Base-by-base conservation (phyloP, 2,329 filamentous ascomycete genomes). In the Cladobotryum mycophilum region DNA sequence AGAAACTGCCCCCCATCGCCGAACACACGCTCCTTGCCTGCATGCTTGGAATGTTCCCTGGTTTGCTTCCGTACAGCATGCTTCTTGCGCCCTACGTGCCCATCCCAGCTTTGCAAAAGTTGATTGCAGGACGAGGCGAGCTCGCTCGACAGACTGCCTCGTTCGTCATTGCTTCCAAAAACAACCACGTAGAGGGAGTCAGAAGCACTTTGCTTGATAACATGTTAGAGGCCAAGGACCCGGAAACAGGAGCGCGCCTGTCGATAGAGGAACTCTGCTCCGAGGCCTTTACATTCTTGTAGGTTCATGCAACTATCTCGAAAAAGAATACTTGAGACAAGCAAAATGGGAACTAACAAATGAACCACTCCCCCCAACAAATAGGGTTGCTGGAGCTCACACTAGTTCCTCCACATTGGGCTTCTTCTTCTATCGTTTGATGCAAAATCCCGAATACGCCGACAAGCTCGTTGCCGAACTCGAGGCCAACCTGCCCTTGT, bases 281-380 rank as follows among this genome's bases (percentile, higher is more conserved):
- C 22, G 43, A 45, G 43, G 43, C 43, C 25, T 45, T 45, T 36
- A 35, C 25, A 13, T 45, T 45, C 30, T 20, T 45, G 43, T 45
- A 45, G 6, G 25, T 30, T 30, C 9, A 30, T 6, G 8, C 6
- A 7, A n/a, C n/a, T n/a, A n/a, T n/a, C n/a, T n/a, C n/a, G n/a
- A 30, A 8, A 8, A 30, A 7, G 9, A 30, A 30, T 2, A 8
- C 25, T 7, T 11, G 25, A 2, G 8, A 8, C 9, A 30, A 30
- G 9, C 6, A 7, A 30, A 8, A 30, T 2, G 4, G 25, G 25
- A 30, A 11, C 25, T 30, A 6, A 30, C 25, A 30, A 30, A 30
- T 11, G 25, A 30, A n/a, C n/a, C n/a, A n/a, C n/a, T n/a, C n/a
- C n/a, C n/a, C n/a, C n/a, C n/a, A 8, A 30, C 4, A 30, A 7